Base-by-base conservation (phyloP, 139 green algal genomes). In the Tetradesmus obliquus region DNA sequence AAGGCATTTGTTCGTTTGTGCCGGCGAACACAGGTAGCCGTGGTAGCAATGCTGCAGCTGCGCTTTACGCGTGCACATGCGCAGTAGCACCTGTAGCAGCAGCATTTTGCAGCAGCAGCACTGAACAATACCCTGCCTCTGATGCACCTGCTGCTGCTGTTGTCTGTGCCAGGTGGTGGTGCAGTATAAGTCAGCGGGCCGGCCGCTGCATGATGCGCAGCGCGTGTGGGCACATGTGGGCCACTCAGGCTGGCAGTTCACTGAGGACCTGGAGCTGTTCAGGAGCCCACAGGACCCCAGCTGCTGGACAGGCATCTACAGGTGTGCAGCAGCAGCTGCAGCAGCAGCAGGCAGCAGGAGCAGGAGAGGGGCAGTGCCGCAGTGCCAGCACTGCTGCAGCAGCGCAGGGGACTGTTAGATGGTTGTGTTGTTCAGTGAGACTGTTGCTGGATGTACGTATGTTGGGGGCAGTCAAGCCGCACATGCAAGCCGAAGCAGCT, bases 211-310 rank as follows among this genome's bases (percentile, higher is more conserved):
- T 3, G 45, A 72, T 9, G 82, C 80, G 3, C 57, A 89, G 19
- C 66, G 89, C 3, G 6, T 92, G 22, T 92, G 89, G 89, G 89
- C 89, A 6, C 89, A 92, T 22, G 89, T 88, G 8, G 89, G 89
- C 69, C 89, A 92, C 66, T 85, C 62, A 5, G 81, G 81, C 81
- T 92, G 89, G 89, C 82, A 88, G 66, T 58, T 24, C 12, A 88
- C 89, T 58, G 12, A 54, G 53, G 89, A 92, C 58, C 62, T 92
- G 12, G 89, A 92, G 24, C 82, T 92, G 81, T 72, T 84, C 54
- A 15, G 88, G 10, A 88, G 24, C 17, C 58, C 58, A 24, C n/a
- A 69, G 12, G 88, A 92, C 22, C 60, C 9, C 57, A 22, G 22
- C 58, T 45, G 19, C 17, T 92, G 88, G 88, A 87, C 58, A 54